Base-by-base conservation (phyloP, 1,139 yeast genomes). In the Arxiozyma telluris region DNA sequence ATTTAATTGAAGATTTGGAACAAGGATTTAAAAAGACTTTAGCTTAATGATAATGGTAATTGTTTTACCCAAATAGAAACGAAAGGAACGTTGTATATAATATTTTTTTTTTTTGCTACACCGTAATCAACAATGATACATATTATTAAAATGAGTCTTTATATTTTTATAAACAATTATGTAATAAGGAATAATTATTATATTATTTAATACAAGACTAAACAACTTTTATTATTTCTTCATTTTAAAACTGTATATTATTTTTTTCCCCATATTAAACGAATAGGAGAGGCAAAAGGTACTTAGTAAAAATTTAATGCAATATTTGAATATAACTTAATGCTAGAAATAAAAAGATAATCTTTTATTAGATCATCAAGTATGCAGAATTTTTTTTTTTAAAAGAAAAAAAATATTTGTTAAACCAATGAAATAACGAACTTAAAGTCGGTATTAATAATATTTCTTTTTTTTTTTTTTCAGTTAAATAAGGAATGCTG, bases 1-100 rank as follows among this genome's bases (percentile, higher is more conserved):
- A 89, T 66, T 75, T 89, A 60, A 84, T 87, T 52, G 74, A 71
- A 0, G 96, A 90, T 64, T 73, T 89, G 20, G 71, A 69, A 15
- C 67, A 68, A 23, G 84, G 80, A 11, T 67, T 82, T 30, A n/a
- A 34, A 34, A 34, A 34, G 39, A 34, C 39, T 34, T 34, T 34
- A 15, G 39, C 39, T 34, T 34, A 34, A 34, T 34, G n/a, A 12
- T 34, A 12, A 1, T 34, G 39, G 39, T 15, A 12, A 12, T 34
- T 34, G 6, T 34, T 34, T 12, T 34, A 34, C 12, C 39, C 23
- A 15, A 34, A 34, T 3, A 15, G 1, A 15, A 12, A 34, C 12
- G 8, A 34, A 12, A 34, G 4, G 3, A 34, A 34, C 12, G 8
- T 34, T 34, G 17, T 12, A 12, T 34, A 34, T 34, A 34, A 34